Conservation (phyloP, 1,284 basidiomycete genomes). For the Pascua guehoae region DNA sequence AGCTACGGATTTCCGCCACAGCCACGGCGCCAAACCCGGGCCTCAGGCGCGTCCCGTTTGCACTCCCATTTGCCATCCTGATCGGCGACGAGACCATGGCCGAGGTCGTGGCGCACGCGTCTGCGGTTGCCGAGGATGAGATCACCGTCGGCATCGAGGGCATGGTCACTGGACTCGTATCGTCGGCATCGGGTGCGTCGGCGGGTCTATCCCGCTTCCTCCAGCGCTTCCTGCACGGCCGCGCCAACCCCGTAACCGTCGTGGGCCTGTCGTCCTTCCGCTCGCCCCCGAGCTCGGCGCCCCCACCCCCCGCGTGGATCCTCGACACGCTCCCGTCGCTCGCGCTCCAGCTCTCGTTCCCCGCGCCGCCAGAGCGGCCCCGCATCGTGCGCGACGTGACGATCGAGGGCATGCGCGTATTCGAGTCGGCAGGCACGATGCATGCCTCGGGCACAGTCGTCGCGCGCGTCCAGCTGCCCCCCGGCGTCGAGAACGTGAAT, state of each 20-base stretch:
- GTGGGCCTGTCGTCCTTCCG: slow-evolving; percentile 20
- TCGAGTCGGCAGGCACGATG: slow-evolving; percentile 29
- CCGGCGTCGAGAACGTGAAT: slow-evolving; percentile 28
- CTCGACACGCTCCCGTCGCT: slow-evolving; percentile 31
- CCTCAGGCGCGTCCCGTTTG: slow-evolving; percentile 32
- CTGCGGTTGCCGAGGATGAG: slow-evolving; percentile 11
- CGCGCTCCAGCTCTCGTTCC: slow-evolving; percentile 38
- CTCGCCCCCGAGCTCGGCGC: too few relatives aligned
- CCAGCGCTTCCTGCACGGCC: slow-evolving; percentile 38
- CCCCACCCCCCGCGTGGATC: slow-evolving; percentile 35
- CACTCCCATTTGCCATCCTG: slow-evolving; percentile 41
- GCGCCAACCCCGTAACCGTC: slow-evolving; percentile 37
- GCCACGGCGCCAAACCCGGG: slow-evolving; percentile 36
- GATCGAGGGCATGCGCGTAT: slow-evolving; percentile 44
- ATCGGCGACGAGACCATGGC: slow-evolving; percentile 33
- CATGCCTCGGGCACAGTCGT: slow-evolving; percentile 41
- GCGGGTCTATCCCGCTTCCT: slow-evolving; percentile 35
- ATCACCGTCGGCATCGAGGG: slow-evolving; percentile 35
- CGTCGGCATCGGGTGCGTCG: slow-evolving; percentile 13
- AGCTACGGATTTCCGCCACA: slow-evolving; percentile 29
- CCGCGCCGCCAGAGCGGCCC: slow-evolving; percentile 39
- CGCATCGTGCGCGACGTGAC: slow-evolving; percentile 44
- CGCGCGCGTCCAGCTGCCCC: slow-evolving; percentile 39
- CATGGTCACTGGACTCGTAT: slow-evolving; percentile 17
- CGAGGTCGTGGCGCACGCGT: slow-evolving; percentile 26